These are phyloP conservation scores for Syncephalis fuscata DNA, from an alignment of 371 early-diverging fungal genomes.

Conservation along the genomic window DNA sequence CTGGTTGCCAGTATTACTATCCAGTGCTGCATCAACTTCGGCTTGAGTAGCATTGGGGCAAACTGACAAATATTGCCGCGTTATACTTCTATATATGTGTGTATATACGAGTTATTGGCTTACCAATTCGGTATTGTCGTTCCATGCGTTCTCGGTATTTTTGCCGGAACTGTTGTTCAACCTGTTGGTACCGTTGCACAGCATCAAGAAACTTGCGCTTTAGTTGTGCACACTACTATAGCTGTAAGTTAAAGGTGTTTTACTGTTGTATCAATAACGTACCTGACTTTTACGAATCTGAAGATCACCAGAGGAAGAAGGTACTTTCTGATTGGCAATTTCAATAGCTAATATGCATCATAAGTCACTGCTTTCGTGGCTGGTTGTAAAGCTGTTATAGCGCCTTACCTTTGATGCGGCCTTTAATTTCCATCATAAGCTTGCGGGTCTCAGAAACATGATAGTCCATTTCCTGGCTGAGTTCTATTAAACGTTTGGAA, in stretches of 20 bases:
- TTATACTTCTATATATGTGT: not conserved
- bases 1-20: constrained; percentile 48
- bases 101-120: not conserved
- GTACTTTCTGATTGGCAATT: constrained; percentile 26
- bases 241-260: not conserved
- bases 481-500: constrained; percentile 11
- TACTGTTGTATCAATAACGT: constrained; percentile 1
- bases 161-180: constrained; percentile 62
- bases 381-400: too few relatives aligned
- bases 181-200: constrained; percentile 63
- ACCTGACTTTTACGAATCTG: constrained; percentile 51
- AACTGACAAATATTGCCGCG: constrained; percentile 20
- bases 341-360: constrained; percentile 23
- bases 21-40: constrained; percentile 60
- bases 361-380: too few relatives aligned
- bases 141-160: constrained; percentile 74
- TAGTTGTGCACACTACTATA: constrained; percentile 10
- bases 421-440: constrained; percentile 37
- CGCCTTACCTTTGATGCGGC: constrained; percentile 27
- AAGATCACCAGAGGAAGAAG: constrained; percentile 29
- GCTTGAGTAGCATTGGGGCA: constrained; percentile 70
- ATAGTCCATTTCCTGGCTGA: constrained; percentile 35
- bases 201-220: constrained; percentile 62
- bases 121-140: constrained; percentile 72
- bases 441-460: constrained; percentile 44